Evolutionary conservation across 1,139 yeast genomes (phyloP), one percentile per base, ranked within the genome.

Genomic region (Hyphopichia buzzinii): DNA sequence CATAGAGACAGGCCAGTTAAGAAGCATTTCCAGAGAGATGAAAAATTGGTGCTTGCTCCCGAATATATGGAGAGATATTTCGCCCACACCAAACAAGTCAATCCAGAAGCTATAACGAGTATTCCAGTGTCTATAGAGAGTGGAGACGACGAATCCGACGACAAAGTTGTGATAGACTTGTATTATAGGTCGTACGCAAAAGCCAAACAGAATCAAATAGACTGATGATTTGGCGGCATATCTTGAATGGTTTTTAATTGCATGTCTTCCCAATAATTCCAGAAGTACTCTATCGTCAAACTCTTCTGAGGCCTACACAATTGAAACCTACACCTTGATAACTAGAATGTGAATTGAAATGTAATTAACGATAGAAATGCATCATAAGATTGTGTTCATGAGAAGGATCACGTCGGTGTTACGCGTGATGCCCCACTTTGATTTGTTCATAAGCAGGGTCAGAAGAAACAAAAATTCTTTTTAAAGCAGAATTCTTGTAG

Each of bases 391-490:
- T 6, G 23, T 19, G 10, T 6, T 10, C 8, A 19, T 19, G 23
- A 19, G 23, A 7, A 19, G 23, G 8, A 19, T 19, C 23, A 19
- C 23, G 10, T 19, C 23, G 23, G 6, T 19, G 23, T 19, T 19
- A 19, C 23, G 23, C 16, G 21, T 31, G 37, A 24, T 39, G 41
- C 14, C 41, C 39, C 30, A 64, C 48, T 40, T 57, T 57, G 27
- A 62, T 58, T n/a, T 51, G 42, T 24, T 52, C 64, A 40, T 58
- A 65, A 23, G 50, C 55, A 17, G 54, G 47, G 48, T 65, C 72
- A 13, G 62, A 49, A 3, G 43, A 44, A 22, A 57, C 64, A 40
- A 51, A 68, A 22, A 59, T 59, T 37, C 52, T 49, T 42, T 55
- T 62, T 36, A 67, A 48, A 7, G 55, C 37, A n/a, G 68, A 64